Evolutionary conservation across 2,329 filamentous ascomycete genomes (phyloP), one percentile per base, ranked within the genome.

Genomic region (Achaetomium macrosporum): DNA sequence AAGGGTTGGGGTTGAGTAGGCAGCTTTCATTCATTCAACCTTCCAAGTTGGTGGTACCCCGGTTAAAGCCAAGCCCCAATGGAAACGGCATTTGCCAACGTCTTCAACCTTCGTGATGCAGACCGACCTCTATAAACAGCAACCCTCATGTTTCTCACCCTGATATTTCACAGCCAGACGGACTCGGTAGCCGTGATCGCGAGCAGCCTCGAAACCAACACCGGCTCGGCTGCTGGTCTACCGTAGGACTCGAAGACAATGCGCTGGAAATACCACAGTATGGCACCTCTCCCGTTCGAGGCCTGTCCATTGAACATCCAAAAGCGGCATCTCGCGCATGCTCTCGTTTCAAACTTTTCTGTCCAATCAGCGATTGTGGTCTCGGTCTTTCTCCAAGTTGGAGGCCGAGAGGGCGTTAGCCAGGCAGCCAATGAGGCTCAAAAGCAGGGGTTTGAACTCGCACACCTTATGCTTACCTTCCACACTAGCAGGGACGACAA

Each of bases 401-500:
- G 56, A 51, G 55, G 57, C 59, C 61, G 55, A 57, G 53, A 54
- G 57, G 60, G 57, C 58, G 55, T 59, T 50, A 59, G 55, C 31
- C 49, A 43, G 43, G 45, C 55, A 61, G 57, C 61, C 61, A 63
- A 63, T 63, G 60, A 60, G 52, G 54, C 60, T 59, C 57, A 53
- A 59, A 48, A 62, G 52, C 61, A 63, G 60, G 61, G 61, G 54
- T 63, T 52, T 37, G 56, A 59, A 58, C 54, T 57, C 50, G 51
- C 55, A 61, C 59, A 61, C 60, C 61, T 63, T 59, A 35, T 55
- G 43, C 58, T 60, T 58, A 61, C 59, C 61, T 61, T 61, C 54
- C 35, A 53, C 59, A 58, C 61, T 63, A 63, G 58, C 57, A 60
- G 58, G 59, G 53, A 54, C 51, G 42, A 45, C 54, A 53, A 25